These are phyloP conservation scores for Nephelium lappaceum DNA, from an alignment of 345 rosid genomes.

Conservation along the genomic window DNA sequence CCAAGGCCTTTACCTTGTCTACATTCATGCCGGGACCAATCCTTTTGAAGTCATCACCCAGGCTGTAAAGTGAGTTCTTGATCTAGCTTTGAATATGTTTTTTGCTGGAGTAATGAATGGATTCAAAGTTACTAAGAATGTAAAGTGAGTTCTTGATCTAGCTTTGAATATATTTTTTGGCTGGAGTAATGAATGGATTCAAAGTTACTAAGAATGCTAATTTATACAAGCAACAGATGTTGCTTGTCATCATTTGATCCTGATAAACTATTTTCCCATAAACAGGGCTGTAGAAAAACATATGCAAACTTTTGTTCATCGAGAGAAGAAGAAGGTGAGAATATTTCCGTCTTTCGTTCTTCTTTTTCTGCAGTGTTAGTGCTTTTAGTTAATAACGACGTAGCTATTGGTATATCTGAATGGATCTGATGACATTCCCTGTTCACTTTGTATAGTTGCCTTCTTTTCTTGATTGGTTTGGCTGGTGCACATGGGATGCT, in stretches of 20 bases:
- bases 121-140: not conserved
- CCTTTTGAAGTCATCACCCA: conserved; percentile 94
- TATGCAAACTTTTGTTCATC: conserved; percentile 85
- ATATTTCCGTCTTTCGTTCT: not conserved
- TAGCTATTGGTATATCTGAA: not conserved
- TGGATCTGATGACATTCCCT: conserved; percentile 20
- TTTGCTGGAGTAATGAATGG: not conserved
- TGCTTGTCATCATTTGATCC: conserved; percentile 3
- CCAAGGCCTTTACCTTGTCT: conserved; percentile 84
- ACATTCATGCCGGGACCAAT: conserved; percentile 93
- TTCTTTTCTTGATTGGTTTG: conserved; percentile 92
- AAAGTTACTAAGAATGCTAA: not conserved
- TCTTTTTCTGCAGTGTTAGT: not conserved
- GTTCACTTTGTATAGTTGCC: conserved; percentile 57
- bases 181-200: not conserved
- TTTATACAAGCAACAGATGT: not conserved
- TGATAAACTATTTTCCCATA: conserved; percentile 2
- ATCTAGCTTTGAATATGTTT: not conserved
- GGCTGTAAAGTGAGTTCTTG: conserved; percentile 75
- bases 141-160: conserved; percentile 55
- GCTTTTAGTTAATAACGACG: not conserved
- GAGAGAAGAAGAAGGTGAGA: conserved; percentile 84
- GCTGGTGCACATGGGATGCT: conserved; percentile 99
- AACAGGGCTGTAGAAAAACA: conserved; percentile 82
- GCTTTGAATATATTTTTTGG: not conserved